Base-by-base conservation (phyloP, 2,329 filamentous ascomycete genomes). In the Neonectria hederae region DNA sequence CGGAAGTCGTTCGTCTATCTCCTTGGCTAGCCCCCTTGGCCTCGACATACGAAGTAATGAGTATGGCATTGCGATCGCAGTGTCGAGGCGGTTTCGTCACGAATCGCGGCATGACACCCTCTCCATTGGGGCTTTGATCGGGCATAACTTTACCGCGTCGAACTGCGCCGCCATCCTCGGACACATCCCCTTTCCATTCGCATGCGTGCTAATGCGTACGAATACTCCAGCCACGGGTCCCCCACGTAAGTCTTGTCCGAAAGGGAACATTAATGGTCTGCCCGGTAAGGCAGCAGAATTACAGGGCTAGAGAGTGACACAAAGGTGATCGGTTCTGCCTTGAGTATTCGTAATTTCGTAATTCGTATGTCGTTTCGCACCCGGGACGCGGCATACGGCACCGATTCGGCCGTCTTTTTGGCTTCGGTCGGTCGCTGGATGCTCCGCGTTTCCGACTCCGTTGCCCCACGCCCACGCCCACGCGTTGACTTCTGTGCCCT, bases 281-380 rank as follows among this genome's bases (percentile, higher is more conserved):
- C 24, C 55, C 11, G 17, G 21, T 30, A 62, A 62, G 60, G 60
- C 60, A 62, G 38, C 60, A 62, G 55, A 45, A 62, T 62, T 52
- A 48, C 42, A 53, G 51, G 43, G 21, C 22, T 48, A 30, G 38
- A 30, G 38, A 19, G 38, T 46, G 26, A 26, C 42, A 46, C 54
- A 56, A 49, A 51, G 48, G 45, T 58, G 32, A 13, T 58, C 55
- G 48, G 48, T 32, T 58, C 56, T 45, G 38, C 48, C 26, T 51
- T 45, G 26, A 26, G 28, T 38, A 24, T 35, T 38, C 24, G 46
- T 19, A 19, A 35, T 30, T 32, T 43, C 46, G 28, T 46, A 51
- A 35, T 46, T 56, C 54, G 46, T 28, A 56, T 46, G 54, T 26
- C 32, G 21, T 38, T 54, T 40, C 51, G 30, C 46, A 22, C 51